Conservation (phyloP, 371 early-diverging fungal species). For the Quaeritorhiza haematococci region DNA sequence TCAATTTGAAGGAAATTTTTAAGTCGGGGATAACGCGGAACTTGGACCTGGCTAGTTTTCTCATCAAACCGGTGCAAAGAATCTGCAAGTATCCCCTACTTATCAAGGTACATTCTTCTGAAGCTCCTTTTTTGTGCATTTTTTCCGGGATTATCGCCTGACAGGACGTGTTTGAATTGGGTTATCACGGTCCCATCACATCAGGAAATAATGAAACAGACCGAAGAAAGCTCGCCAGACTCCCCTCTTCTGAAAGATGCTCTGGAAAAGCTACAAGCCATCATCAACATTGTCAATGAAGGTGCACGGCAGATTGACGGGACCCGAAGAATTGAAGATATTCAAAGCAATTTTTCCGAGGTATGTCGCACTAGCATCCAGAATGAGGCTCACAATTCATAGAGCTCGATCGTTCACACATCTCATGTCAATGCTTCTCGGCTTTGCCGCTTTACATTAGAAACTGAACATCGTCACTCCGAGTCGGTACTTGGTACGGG, state of each 20-base stretch:
- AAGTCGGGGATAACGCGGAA: slow-evolving; percentile 29
- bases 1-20: slow-evolving; percentile 29
- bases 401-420: no score
- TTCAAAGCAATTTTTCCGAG: slow-evolving; percentile 36
- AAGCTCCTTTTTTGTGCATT: not conserved
- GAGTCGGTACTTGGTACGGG: slow-evolving; percentile 40
- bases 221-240: slow-evolving; percentile 31
- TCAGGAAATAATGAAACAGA: slow-evolving; percentile 41
- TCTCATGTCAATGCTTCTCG: no score
- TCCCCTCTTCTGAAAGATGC: slow-evolving; percentile 27
- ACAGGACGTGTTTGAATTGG: slow-evolving; percentile 1
- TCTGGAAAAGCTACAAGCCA: slow-evolving; percentile 34
- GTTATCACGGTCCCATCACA: not conserved
- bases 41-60: slow-evolving; percentile 49
- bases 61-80: slow-evolving; percentile 96
- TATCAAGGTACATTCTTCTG: slow-evolving; percentile 48
- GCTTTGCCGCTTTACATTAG: slow-evolving; percentile 21
- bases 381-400: no score
- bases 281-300: slow-evolving; percentile 38
- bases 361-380: slow-evolving; percentile 17
- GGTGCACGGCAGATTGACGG: slow-evolving; percentile 35
- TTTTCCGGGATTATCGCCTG: not conserved
- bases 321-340: slow-evolving; percentile 30
- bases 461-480: slow-evolving; percentile 43
- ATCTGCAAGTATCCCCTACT: slow-evolving; percentile 95